Evolutionary conservation across 179 eudicot genomes (phyloP).

Genomic region (Amaranthus tricolor): DNA sequence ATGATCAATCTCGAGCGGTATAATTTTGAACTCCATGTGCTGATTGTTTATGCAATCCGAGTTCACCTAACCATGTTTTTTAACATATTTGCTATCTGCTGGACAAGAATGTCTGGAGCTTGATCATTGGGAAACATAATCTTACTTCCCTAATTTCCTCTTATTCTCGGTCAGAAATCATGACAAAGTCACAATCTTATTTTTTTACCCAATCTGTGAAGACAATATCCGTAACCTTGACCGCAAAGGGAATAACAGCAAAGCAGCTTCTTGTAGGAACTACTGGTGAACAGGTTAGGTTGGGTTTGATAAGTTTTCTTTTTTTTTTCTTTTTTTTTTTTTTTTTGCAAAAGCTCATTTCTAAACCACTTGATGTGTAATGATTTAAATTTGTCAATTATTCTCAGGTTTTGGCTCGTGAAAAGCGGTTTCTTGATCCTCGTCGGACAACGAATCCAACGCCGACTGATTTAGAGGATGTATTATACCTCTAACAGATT

Average conservation of each 20-base stretch:
- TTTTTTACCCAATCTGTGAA: constrained; percentile 92
- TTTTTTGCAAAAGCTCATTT: background rate
- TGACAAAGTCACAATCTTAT: constrained; percentile 86
- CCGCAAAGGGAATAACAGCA: constrained; percentile 96
- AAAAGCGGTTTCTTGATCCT: constrained; percentile 95
- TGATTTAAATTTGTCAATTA: constrained; percentile 14
- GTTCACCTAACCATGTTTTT: constrained; percentile 4
- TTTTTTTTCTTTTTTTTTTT: too few species aligned
- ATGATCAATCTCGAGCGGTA: constrained; percentile 97
- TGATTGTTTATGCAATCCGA: background rate
- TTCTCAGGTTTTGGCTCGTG: constrained; percentile 93
- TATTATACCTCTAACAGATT: constrained; percentile 91
- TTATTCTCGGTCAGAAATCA: constrained; percentile 94
- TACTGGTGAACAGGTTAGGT: constrained; percentile 89
- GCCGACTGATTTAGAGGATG: constrained; percentile 93
- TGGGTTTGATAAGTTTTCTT: constrained; percentile 7
- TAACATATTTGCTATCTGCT: constrained; percentile 33
- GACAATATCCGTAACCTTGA: constrained; percentile 74
- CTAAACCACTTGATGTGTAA: constrained; percentile 3
- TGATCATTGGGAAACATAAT: constrained; percentile 92
- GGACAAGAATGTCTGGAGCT: constrained; percentile 92
- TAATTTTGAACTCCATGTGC: background rate
- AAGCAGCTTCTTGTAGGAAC: constrained; percentile 98
- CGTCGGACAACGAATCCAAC: constrained; percentile 89
- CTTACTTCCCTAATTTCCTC: constrained; percentile 90